Percentiles rank a stretch among this genome's conserved stretches.
These are phyloP conservation scores for Macrophomina phaseolina DNA, from an alignment of 2,329 filamentous ascomycete genomes.

Conservation along the genomic window DNA sequence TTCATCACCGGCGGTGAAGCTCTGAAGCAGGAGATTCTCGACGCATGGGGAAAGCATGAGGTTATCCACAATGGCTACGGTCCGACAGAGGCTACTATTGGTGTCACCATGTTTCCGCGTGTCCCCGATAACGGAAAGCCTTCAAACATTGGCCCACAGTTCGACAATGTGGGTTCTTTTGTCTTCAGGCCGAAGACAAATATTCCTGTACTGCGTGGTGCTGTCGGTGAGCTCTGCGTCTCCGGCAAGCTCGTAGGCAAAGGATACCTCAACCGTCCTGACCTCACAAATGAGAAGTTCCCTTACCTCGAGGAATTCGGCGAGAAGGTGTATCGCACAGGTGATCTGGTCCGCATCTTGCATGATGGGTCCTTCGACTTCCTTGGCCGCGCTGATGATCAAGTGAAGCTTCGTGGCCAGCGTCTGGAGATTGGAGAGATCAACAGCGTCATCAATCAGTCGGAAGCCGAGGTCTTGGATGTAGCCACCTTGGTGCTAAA, in stretches of 20 bases:
- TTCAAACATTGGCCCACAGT: conserved; percentile 86
- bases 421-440: conserved; percentile 90
- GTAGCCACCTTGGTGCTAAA: conserved; percentile 78
- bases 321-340: conserved; percentile 77
- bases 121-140: conserved; percentile 79
- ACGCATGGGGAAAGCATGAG: conserved; percentile 77
- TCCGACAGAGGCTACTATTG: conserved; percentile 91
- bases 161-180: conserved; percentile 84
- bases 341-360: conserved; percentile 82
- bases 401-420: conserved; percentile 90
- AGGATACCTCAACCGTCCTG: conserved; percentile 80
- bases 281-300: conserved; percentile 80
- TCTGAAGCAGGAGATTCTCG: conserved; percentile 85
- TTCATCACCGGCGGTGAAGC: conserved; percentile 94
- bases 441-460: conserved; percentile 76
- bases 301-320: conserved; percentile 61
- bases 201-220: conserved; percentile 75
- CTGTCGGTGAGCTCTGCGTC: conserved; percentile 85
- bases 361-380: conserved; percentile 86
- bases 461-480: conserved; percentile 65
- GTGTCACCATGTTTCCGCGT: conserved; percentile 85
- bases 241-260: conserved; percentile 86
- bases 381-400: conserved; percentile 84
- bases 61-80: conserved; percentile 93
- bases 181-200: conserved; percentile 75